Conservation (phyloP, 2,329 filamentous ascomycete species). For the Neobulgaria alba region DNA sequence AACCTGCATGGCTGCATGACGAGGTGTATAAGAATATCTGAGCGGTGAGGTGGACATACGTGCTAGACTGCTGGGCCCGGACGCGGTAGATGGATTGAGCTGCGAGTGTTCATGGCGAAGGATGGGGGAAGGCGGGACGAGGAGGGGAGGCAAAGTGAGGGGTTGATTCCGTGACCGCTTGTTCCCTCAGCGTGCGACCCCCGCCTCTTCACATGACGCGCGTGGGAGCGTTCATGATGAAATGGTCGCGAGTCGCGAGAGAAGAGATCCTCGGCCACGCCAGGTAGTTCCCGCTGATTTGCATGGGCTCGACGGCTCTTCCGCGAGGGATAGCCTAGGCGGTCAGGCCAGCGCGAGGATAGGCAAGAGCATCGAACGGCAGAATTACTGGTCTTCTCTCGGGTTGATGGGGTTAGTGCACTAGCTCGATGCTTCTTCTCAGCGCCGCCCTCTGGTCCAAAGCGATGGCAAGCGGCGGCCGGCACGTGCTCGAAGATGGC, state of each 20-base stretch:
- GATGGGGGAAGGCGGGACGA: no score
- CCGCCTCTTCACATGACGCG: constrained; percentile 7
- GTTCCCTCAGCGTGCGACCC: no score
- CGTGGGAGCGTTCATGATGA: constrained; percentile 1
- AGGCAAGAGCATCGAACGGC: not conserved
- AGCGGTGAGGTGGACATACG: no score
- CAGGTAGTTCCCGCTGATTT: constrained; percentile 2
- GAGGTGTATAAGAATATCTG: no score
- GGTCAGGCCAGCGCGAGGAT: not conserved
- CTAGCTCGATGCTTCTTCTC: no score
- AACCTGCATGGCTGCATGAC: no score
- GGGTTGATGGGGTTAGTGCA: no score
- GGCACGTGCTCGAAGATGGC: no score
- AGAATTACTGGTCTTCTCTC: not conserved
- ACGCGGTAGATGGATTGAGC: not conserved
- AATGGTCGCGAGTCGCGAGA: not conserved
- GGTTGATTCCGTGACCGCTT: no score
- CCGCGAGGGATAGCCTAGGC: constrained; percentile 1
- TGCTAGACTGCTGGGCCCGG: no score
- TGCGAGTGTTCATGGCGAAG: not conserved
- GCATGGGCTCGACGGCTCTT: constrained; percentile 2
- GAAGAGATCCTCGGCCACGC: constrained; percentile 4
- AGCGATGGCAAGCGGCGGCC: no score
- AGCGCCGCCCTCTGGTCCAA: no score
- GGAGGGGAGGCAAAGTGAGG: not conserved